Evolutionary conservation across 2,329 filamentous ascomycete species (phyloP), one percentile per base, ranked within the genome.

Genomic region (Xylaria sp.): DNA sequence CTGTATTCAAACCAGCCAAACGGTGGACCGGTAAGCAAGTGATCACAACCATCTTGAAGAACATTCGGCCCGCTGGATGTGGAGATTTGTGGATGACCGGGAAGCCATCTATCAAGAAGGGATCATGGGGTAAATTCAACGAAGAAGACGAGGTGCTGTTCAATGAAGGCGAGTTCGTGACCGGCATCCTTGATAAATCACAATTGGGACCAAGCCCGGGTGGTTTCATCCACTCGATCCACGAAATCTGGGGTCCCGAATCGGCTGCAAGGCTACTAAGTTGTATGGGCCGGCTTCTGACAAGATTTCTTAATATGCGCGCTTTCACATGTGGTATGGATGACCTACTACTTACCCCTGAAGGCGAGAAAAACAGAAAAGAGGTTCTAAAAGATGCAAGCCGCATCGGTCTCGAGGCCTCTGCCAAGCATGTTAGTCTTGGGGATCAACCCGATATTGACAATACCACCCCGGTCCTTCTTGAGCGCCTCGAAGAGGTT

Each of bases 261-360:
- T 86, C 91, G 70, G 95, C 96, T 23, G 95, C 96, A 39, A 93
- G 93, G 77, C 84, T 97, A 10, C 87, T 99, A 62, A 97, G 94
- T 83, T 91, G 95, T 73, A 85, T 99, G 63, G 96, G 96, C 62
- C 90, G 96, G 65, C 85, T 99, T 30, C 82, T 99, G 70, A 99
- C 96, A 0, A 91, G 94, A 75, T 91, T 94, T 72, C 85, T 98
- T 68, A 93, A 96, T 77, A 97, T 97, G 90, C 88, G 94, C 60
- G 96, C 95, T 1, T 98, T 98, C 79, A 96, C 93, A 72, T 99
- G 96, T 79, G 97, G 97, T 78, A 97, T 99, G 81, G 95, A 99
- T 76, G 97, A 99, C 84, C 85, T 99, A 66, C 89, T 92, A 66
- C 87, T 99, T 60, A 98, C 95, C 0, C 84, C 87, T 1, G 84